Evolutionary conservation across 2,329 filamentous ascomycete genomes (phyloP).

Genomic region (Taxawa tesnikishii): DNA sequence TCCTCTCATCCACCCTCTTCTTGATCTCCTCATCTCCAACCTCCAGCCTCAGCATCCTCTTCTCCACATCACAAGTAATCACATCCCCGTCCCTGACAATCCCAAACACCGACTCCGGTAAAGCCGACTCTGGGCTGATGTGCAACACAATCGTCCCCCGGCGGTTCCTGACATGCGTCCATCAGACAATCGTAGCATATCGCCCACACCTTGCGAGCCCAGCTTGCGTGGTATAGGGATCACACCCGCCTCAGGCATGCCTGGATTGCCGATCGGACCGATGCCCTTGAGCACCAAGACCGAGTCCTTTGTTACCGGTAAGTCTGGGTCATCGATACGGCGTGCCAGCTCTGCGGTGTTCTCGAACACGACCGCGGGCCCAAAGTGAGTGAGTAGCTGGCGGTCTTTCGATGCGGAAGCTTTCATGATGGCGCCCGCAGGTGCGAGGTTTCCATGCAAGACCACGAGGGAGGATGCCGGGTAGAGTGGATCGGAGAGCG

Average conservation of each 20-base stretch:
- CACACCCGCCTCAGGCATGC: slow-evolving; percentile 41
- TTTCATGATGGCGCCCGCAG: slow-evolving; percentile 37
- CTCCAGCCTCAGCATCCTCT: slow-evolving; percentile 28
- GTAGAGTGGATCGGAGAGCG: slow-evolving; percentile 32
- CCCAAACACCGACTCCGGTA: slow-evolving; percentile 35
- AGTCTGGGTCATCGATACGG: slow-evolving; percentile 33
- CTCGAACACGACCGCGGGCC: slow-evolving; percentile 35
- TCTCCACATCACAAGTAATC: slow-evolving; percentile 33
- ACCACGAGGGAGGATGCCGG: slow-evolving; percentile 33
- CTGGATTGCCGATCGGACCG: slow-evolving; percentile 38
- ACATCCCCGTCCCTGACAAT: slow-evolving; percentile 36
- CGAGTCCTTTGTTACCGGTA: slow-evolving; percentile 31
- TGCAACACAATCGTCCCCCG: slow-evolving; percentile 42
- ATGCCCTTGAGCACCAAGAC: slow-evolving; percentile 37
- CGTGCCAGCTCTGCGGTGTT: slow-evolving; percentile 33
- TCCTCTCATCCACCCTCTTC: slow-evolving; percentile 22
- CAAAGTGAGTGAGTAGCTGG: slow-evolving; percentile 29
- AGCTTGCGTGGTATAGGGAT: slow-evolving; percentile 40
- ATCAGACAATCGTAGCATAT: slow-evolving; percentile 43
- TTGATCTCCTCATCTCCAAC: slow-evolving; percentile 29
- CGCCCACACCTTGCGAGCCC: slow-evolving; percentile 31
- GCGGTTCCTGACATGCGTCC: slow-evolving; percentile 45
- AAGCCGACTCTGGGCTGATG: slow-evolving; percentile 38
- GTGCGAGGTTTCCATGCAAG: slow-evolving; percentile 35
- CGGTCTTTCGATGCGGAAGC: slow-evolving; percentile 38